Evolutionary conservation across 306 rosid species (phyloP).

Genomic region (Styphnolobium japonicum): DNA sequence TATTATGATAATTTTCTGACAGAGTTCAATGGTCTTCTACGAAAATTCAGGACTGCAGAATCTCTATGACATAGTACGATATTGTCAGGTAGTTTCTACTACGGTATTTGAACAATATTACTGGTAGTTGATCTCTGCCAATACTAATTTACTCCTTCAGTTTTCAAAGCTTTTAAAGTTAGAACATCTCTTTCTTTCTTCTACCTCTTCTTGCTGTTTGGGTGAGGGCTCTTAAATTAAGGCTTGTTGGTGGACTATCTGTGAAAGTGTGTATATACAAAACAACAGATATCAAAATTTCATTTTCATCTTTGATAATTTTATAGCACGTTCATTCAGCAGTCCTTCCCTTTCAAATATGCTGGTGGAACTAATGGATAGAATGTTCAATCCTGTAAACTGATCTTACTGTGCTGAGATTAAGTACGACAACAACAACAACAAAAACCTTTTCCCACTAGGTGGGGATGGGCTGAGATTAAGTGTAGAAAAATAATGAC

Average conservation of each 20-base stretch:
- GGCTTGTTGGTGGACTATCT: neutral
- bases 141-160: neutral
- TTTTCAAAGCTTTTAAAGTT: neutral
- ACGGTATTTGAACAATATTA: neutral
- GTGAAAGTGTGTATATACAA: neutral
- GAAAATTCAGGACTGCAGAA: conserved; percentile 90
- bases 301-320: conserved; percentile 10
- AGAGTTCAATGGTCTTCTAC: conserved; percentile 98
- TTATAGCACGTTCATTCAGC: neutral
- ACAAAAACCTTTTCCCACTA: no score
- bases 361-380: neutral
- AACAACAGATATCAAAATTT: conserved; percentile 1
- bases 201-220: neutral
- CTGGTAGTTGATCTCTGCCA: conserved; percentile 2
- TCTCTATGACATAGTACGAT: conserved; percentile 87
- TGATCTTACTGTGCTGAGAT: neutral
- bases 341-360: neutral
- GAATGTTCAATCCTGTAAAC: neutral
- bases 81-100: conserved; percentile 66
- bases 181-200: neutral
- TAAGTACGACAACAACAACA: no score
- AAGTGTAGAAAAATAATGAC: neutral
- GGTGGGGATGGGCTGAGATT: neutral
- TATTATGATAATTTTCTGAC: conserved; percentile 37
- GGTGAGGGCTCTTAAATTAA: conserved; percentile 6